These are phyloP conservation scores for Gliomastix tumulicola DNA, from an alignment of 2,329 filamentous ascomycete genomes.

Conservation along the genomic window DNA sequence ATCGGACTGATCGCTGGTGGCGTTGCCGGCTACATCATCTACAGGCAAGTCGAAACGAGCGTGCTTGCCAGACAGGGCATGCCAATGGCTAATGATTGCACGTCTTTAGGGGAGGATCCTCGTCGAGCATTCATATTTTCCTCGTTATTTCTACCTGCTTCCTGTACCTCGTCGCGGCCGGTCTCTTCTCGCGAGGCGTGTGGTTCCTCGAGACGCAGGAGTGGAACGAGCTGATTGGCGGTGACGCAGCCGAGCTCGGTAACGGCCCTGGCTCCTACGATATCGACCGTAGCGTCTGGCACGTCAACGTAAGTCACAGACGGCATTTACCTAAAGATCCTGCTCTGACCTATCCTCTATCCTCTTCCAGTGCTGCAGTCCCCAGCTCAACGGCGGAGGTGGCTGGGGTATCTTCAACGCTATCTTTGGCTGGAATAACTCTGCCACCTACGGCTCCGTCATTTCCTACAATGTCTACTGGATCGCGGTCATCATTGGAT, in stretches of 20 bases:
- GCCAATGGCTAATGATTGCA: too few species aligned
- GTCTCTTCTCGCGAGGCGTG: conserved; percentile 71
- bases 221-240: conserved; percentile 60
- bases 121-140: conserved; percentile 57
- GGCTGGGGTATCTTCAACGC: conserved; percentile 71
- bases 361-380: conserved; percentile 51
- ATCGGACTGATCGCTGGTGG: conserved; percentile 62
- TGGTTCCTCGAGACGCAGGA: conserved; percentile 67
- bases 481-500: conserved; percentile 55
- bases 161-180: conserved; percentile 76
- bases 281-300: conserved; percentile 70
- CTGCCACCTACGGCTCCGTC: conserved; percentile 72
- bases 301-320: conserved; percentile 56
- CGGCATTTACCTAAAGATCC: too few species aligned
- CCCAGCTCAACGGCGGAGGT: conserved; percentile 55
- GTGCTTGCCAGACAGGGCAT: not conserved
- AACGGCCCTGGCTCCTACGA: conserved; percentile 70
- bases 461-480: conserved; percentile 78
- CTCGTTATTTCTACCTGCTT: conserved; percentile 74
- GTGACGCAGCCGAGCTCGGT: conserved; percentile 44
- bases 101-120: conserved; percentile 35
- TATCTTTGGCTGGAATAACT: conserved; percentile 61
- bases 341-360: too few species aligned
- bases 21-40: conserved; percentile 66
- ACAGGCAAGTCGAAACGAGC: conserved; percentile 52